Conservation (phyloP, 164 flowering plant genomes). For the Liriodendron chinense region DNA sequence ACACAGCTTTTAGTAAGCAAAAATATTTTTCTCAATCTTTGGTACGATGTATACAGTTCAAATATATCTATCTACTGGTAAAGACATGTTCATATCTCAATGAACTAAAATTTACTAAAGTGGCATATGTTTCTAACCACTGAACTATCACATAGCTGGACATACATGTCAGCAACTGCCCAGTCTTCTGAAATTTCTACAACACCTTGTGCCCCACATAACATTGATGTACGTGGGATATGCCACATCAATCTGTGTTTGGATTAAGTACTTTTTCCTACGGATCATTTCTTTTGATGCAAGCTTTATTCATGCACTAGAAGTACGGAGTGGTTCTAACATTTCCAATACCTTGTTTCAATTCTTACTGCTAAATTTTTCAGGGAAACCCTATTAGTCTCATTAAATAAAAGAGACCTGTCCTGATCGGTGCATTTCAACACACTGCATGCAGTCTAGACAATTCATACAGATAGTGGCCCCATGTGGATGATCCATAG, state of each 20-base stretch:
- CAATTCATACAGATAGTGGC: background rate
- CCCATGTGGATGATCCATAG: background rate
- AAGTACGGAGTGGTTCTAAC: background rate
- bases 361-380: background rate
- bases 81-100: too few relatives aligned
- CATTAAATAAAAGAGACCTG: background rate
- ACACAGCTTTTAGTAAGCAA: background rate
- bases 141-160: too few relatives aligned
- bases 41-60: too few relatives aligned
- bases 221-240: too few relatives aligned
- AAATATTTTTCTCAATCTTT: too few relatives aligned
- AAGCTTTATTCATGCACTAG: background rate
- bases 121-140: too few relatives aligned
- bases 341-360: background rate
- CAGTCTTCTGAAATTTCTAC: too few relatives aligned
- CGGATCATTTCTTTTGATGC: background rate
- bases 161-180: too few relatives aligned
- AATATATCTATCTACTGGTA: too few relatives aligned
- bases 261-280: background rate
- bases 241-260: background rate
- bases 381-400: background rate
- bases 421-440: background rate
- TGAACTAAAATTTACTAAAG: too few relatives aligned
- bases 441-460: background rate
- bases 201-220: too few relatives aligned